Base-by-base conservation (phyloP, 192 early-diverging fungal species). In the Coemansia guatemalensis region DNA sequence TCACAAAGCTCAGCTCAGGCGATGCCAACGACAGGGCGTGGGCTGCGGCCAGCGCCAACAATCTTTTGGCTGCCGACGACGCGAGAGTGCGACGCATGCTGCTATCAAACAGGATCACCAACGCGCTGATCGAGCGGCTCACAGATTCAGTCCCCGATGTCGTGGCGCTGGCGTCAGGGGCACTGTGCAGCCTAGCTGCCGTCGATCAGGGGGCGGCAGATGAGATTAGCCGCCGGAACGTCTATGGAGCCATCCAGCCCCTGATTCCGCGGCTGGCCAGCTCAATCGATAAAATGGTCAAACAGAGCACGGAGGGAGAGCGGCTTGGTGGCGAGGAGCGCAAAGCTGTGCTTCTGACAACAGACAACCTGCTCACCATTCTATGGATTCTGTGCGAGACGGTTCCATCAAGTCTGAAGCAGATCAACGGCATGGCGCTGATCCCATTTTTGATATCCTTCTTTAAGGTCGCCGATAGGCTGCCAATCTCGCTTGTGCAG, bases 41-140 rank as follows among this genome's bases (percentile, higher is more conserved):
- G 93, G 92, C 95, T 1, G 91, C 91, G 17, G 89, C 93, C 27
- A 91, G 92, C 60, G 84, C 92, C 18, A 92, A 91, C 39, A 89
- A 94, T 74, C 75, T 97, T 30, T 88, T 86, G 6, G 30, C 68
- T 26, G 64, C 68, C 17, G 71, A 73, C 18, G 65, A 74, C 29
- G 51, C 55, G 7, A 7, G 41, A 9, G 52, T 71, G 21, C 87
- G 90, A 18, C 85, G 88, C 54, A 65, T 91, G 55, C 82, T 97
- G 54, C 82, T 95, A n/a, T 82, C 86, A 51, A 88, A 87, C 56
- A 84, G 86, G 68, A 64, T 94, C 26, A 69, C 92, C 23, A 74
- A 71, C 20, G 76, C 75, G 4, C 74, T 96, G 29, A 81, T 96
- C 18, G 87, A 88, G 30, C 82, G 87, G n/a, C 70, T 95, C 22